A percentile compares a stretch with the other conserved stretches of the same genome.
Conservation (phyloP, 2,329 filamentous ascomycete species). For the Curvularia hawaiiensis region DNA sequence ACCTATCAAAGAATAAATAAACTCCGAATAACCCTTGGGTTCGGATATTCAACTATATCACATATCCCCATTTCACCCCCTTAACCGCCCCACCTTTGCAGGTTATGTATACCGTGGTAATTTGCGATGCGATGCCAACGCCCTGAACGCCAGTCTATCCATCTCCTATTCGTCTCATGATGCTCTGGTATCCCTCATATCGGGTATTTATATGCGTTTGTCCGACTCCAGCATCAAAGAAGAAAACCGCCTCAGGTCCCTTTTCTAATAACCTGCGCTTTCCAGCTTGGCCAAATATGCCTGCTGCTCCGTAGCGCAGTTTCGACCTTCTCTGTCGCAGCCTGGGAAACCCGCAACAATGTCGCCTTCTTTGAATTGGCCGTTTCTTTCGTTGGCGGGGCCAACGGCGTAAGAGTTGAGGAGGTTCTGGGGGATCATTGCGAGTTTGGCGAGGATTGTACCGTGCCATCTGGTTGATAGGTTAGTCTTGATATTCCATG, state of each 20-base stretch:
- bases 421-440: constrained; percentile 82
- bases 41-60: not conserved
- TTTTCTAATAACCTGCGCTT: constrained; percentile 12
- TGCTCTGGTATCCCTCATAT: not conserved
- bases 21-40: not conserved
- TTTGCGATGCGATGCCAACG: constrained; percentile 3
- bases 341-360: constrained; percentile 79
- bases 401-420: constrained; percentile 75
- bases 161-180: not conserved
- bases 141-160: constrained; percentile 7
- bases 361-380: constrained; percentile 80
- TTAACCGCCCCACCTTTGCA: not conserved
- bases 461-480: constrained; percentile 80
- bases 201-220: not conserved
- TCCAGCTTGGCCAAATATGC: constrained; percentile 52
- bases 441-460: constrained; percentile 88
- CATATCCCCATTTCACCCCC: not conserved
- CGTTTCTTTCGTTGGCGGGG: constrained; percentile 46
- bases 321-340: constrained; percentile 65
- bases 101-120: not conserved
- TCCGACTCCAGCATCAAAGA: not conserved
- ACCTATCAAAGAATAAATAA: not conserved
- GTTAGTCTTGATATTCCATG: not conserved
- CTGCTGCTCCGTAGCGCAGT: constrained; percentile 74
- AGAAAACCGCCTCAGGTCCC: not conserved